A percentile compares a stretch with the other conserved stretches of the same genome.
phyloP scores from a whole-genome alignment of 2,329 filamentous ascomycete genomes.

The Fusarium sp. region DNA sequence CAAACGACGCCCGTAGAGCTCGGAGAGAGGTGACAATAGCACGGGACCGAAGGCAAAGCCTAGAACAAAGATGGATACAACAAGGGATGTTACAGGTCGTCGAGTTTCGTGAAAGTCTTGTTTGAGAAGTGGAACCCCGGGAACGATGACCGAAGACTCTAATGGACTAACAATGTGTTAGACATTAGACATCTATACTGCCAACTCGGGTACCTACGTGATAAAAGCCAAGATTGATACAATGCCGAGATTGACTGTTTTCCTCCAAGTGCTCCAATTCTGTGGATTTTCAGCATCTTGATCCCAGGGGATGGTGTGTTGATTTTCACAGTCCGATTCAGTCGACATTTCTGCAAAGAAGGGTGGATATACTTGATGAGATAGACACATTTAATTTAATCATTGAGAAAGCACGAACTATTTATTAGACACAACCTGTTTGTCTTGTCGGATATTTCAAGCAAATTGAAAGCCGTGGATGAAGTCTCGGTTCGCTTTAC shows the following conservation, averaged over 20 bases:
- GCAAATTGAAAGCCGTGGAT: background rate
- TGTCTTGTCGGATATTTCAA: background rate
- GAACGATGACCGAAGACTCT: conserved; percentile 14
- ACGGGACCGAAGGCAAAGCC: conserved; percentile 17
- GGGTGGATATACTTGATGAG: too few species aligned
- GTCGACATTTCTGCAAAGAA: background rate
- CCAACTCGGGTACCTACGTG: background rate
- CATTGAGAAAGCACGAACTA: rapidly evolving
- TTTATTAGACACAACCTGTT: rapidly evolving
- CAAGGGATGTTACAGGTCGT: conserved; percentile 26
- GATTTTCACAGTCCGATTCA: background rate
- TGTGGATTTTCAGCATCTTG: conserved; percentile 3
- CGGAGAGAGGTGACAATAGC: conserved; percentile 3
- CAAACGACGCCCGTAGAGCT: conserved; percentile 9
- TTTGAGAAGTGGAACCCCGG: conserved; percentile 11
- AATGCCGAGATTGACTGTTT: background rate
- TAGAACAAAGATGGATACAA: conserved; percentile 13
- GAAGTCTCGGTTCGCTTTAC: background rate
- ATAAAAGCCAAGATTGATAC: conserved; percentile 4
- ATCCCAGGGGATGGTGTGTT: background rate
- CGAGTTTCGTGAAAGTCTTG: conserved; percentile 3
- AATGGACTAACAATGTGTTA: background rate
- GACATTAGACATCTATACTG: background rate
- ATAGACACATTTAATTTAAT: background rate
- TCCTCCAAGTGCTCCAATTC: conserved; percentile 3